phyloP scores from a whole-genome alignment of 1,284 basidiomycete species.

The Melampsora americana region DNA sequence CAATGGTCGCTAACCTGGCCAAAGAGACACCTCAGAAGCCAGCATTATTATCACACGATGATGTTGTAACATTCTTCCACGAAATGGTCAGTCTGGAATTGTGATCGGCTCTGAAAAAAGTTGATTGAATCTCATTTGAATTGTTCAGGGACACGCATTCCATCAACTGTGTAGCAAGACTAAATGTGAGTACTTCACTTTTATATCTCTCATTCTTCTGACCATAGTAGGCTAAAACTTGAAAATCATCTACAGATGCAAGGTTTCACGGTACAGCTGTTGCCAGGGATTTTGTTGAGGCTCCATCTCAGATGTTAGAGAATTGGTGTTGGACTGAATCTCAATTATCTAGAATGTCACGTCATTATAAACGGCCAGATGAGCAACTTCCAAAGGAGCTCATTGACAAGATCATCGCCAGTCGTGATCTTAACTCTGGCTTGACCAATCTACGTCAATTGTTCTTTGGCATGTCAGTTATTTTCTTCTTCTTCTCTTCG shows the following conservation, averaged over 20 bases:
- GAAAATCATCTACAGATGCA: constrained; percentile 2
- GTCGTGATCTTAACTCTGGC: constrained; percentile 74
- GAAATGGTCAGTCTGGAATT: constrained; percentile 61
- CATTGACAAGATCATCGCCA: constrained; percentile 73
- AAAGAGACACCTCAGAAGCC: constrained; percentile 74
- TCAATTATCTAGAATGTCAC: constrained; percentile 70
- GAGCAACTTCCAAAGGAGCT: constrained; percentile 69
- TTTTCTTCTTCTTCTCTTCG: not conserved
- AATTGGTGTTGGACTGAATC: constrained; percentile 83
- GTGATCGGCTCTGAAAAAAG: not conserved
- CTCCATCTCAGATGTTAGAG: constrained; percentile 83
- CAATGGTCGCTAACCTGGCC: constrained; percentile 82
- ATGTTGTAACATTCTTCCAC: constrained; percentile 57
- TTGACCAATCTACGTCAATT: constrained; percentile 74
- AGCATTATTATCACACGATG: constrained; percentile 75
- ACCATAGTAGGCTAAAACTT: constrained; percentile 68
- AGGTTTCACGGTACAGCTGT: constrained; percentile 57
- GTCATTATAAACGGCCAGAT: constrained; percentile 67
- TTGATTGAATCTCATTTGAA: constrained; percentile 20
- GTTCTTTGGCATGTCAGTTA: constrained; percentile 62
- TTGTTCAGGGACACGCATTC: constrained; percentile 81
- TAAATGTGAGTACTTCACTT: constrained; percentile 58
- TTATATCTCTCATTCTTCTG: constrained; percentile 55
- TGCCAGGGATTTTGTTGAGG: constrained; percentile 78
- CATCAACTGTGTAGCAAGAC: constrained; percentile 72